A percentile compares a stretch with the other conserved stretches of the same genome.
Evolutionary conservation across 352 stramenopile species (phyloP).

Genomic region (Globisporangium nagaii): DNA sequence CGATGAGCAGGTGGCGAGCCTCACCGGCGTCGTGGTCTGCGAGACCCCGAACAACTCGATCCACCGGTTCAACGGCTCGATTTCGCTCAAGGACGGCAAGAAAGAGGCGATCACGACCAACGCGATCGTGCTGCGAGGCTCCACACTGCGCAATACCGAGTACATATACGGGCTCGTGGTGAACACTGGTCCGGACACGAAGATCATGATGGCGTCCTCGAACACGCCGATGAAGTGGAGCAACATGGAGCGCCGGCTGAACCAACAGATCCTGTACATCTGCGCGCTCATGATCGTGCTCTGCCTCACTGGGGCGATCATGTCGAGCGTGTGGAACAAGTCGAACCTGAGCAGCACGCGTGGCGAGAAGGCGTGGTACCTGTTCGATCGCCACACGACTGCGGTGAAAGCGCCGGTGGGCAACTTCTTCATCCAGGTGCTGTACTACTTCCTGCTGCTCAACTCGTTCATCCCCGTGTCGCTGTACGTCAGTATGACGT

Average conservation of each 20-base stretch:
- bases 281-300: constrained; percentile 74
- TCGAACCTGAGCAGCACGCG: constrained; percentile 38
- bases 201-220: constrained; percentile 88
- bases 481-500: constrained; percentile 93
- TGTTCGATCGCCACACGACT: constrained; percentile 43
- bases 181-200: constrained; percentile 88
- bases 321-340: constrained; percentile 67
- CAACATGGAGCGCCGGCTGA: constrained; percentile 81
- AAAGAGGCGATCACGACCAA: constrained; percentile 79
- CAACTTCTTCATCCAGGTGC: constrained; percentile 89
- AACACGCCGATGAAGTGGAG: constrained; percentile 82
- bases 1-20: constrained; percentile 41
- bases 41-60: constrained; percentile 89
- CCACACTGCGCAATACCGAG: constrained; percentile 87
- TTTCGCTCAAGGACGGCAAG: constrained; percentile 49
- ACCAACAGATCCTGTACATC: constrained; percentile 83
- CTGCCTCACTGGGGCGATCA: constrained; percentile 56
- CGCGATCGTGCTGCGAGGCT: constrained; percentile 82
- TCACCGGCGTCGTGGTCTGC: constrained; percentile 64
- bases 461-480: constrained; percentile 95
- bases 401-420: constrained; percentile 48
- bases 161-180: constrained; percentile 89
- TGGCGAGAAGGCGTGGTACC: constrained; percentile 57
- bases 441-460: constrained; percentile 92
- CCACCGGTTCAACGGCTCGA: constrained; percentile 87